phyloP scores from a whole-genome alignment of 1,284 basidiomycete species.

The Pseudozyma thailandica region DNA sequence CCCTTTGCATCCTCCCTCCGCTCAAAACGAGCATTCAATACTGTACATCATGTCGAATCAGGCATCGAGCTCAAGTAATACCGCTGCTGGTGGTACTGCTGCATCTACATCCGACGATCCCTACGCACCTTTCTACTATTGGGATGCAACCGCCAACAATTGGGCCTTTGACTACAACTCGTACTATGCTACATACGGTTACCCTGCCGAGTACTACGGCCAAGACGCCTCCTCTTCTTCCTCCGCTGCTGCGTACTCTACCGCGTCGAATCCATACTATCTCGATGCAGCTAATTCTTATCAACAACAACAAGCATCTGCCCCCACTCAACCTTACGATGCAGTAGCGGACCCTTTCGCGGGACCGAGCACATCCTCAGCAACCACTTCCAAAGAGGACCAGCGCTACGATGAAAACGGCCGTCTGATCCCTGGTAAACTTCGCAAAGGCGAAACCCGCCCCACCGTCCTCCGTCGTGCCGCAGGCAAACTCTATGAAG shows the following conservation, averaged over 20 bases:
- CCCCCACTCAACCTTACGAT: not conserved
- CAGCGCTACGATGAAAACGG: slow-evolving; percentile 30
- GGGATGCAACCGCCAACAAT: slow-evolving; percentile 59
- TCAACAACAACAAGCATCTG: not conserved
- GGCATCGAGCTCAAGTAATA: not conserved
- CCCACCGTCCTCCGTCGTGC: slow-evolving; percentile 94
- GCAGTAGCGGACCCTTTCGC: slow-evolving; percentile 1
- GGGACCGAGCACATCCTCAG: slow-evolving; percentile 12
- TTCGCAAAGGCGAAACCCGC: slow-evolving; percentile 86
- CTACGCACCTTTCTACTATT: slow-evolving; percentile 67
- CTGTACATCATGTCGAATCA: not conserved
- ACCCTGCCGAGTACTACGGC: slow-evolving; percentile 44
- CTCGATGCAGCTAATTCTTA: slow-evolving; percentile 11
- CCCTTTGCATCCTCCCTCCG: not conserved
- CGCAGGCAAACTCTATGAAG: slow-evolving; percentile 96
- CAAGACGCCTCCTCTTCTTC: slow-evolving; percentile 21
- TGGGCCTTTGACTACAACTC: slow-evolving; percentile 66
- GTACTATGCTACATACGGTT: slow-evolving; percentile 61
- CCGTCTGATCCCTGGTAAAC: slow-evolving; percentile 53
- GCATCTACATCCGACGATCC: slow-evolving; percentile 47
- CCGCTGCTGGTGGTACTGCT: not conserved
- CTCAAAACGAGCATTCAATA: too few relatives aligned
- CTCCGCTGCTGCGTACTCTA: slow-evolving; percentile 12
- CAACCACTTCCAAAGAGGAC: slow-evolving; percentile 17
- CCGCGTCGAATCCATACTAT: slow-evolving; percentile 1